These are phyloP conservation scores for Phytophthora pinifolia DNA, from an alignment of 352 stramenopile genomes.

Conservation along the genomic window DNA sequence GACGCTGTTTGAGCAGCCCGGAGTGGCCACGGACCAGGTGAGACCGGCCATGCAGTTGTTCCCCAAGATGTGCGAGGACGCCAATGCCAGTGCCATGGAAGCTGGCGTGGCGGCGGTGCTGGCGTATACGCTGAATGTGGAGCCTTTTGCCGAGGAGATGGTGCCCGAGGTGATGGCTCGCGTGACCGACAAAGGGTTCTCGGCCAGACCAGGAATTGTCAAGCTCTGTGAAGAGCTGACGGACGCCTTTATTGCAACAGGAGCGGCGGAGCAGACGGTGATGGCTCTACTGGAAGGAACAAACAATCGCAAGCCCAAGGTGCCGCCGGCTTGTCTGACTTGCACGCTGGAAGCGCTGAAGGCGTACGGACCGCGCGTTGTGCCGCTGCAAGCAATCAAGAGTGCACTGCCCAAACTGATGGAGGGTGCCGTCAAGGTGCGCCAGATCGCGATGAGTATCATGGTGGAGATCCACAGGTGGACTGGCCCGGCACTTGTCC, in stretches of 20 bases:
- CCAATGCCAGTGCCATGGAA: constrained; percentile 83
- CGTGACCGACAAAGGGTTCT: constrained; percentile 84
- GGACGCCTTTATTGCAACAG: constrained; percentile 68
- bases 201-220: constrained; percentile 67
- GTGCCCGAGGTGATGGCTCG: constrained; percentile 72
- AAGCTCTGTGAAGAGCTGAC: constrained; percentile 84
- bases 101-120: constrained; percentile 71
- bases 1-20: constrained; percentile 50
- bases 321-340: constrained; percentile 69
- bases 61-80: constrained; percentile 80
- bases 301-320: constrained; percentile 88
- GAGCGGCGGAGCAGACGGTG: constrained; percentile 76
- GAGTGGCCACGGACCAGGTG: constrained; percentile 45
- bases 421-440: constrained; percentile 84
- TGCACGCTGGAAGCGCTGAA: constrained; percentile 74
- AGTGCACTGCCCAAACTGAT: constrained; percentile 63
- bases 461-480: constrained; percentile 83
- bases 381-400: constrained; percentile 75
- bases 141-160: constrained; percentile 72
- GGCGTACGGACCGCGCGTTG: constrained; percentile 73
- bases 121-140: constrained; percentile 62
- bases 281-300: constrained; percentile 76
- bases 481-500: constrained; percentile 69
- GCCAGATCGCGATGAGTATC: constrained; percentile 75
- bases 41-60: constrained; percentile 61